These are phyloP conservation scores for Penicillium coprophilum DNA, from an alignment of 495 filamentous ascomycete species.

Conservation along the genomic window DNA sequence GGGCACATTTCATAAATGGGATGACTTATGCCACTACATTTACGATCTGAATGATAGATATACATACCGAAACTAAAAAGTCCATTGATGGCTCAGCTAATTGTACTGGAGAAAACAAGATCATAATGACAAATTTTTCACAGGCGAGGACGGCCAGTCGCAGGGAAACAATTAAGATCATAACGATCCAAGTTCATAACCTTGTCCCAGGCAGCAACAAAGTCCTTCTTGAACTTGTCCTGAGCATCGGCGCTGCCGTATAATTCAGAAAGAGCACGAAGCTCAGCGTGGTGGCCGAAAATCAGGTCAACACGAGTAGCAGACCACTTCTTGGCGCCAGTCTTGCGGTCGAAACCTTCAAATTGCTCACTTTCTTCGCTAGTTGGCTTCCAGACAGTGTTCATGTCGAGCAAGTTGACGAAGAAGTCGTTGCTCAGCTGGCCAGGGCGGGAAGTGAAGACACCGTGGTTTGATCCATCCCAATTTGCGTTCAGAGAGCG, in stretches of 20 bases:
- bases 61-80: not conserved
- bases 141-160: slow-evolving; percentile 27
- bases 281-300: slow-evolving; percentile 68
- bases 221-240: slow-evolving; percentile 67
- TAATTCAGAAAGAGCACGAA: slow-evolving; percentile 66
- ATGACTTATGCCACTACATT: not conserved
- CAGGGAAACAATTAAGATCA: slow-evolving; percentile 42
- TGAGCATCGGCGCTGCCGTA: slow-evolving; percentile 56
- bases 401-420: slow-evolving; percentile 67
- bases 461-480: slow-evolving; percentile 60
- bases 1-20: not conserved
- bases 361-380: slow-evolving; percentile 51
- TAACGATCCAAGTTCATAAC: slow-evolving; percentile 70
- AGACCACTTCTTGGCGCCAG: slow-evolving; percentile 65
- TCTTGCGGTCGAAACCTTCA: slow-evolving; percentile 64
- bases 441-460: slow-evolving; percentile 63
- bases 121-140: slow-evolving; percentile 15
- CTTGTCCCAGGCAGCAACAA: slow-evolving; percentile 69
- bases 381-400: slow-evolving; percentile 59
- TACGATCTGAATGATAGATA: not conserved
- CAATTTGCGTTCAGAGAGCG: slow-evolving; percentile 65
- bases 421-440: slow-evolving; percentile 75
- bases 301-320: slow-evolving; percentile 67
- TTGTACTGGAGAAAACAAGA: too few species aligned
- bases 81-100: not conserved